Evolutionary conservation across 768 basidiomycete genomes (phyloP), one percentile per base, ranked within the genome.

Genomic region (Crucibulum laeve): DNA sequence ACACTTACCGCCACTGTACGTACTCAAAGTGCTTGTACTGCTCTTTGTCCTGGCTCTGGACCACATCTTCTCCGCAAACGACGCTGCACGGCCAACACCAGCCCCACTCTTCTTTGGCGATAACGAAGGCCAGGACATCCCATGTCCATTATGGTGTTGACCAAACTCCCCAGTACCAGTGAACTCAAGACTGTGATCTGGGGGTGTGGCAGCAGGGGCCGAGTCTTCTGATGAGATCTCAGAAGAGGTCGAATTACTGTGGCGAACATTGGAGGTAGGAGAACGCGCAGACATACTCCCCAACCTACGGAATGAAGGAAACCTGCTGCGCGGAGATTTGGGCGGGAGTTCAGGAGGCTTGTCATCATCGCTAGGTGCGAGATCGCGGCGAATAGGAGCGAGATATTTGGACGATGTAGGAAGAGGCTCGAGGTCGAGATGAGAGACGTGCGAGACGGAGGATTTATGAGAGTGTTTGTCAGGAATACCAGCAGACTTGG

Each of bases 151-250:
- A 32, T 39, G 21, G 22, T 42, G n/a, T 17, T 62, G 52, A 21
- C 58, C 64, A 24, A 63, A 67, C 40, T 68, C 67, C 19, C 54
- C 42, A 13, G 58, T 41, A 10, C 48, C 26, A 23, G 47, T 45
- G 41, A 69, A 66, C 38, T 65, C 61, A 38, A 65, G 11, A 47
- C 66, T 59, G 53, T 65, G 59, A 46, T 80, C 67, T 5, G 81
- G 73, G 22, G 84, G 84, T 15, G 80, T 83, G 4, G 70, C 62
- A n/a, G 82, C 71, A 17, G 73, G 64, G 24, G 71, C 70, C 19
- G 82, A 84, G 52, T 86, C 84, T 49, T 87, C 84, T 4, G 80
- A 83, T 0, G 83, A 86, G 43, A 81, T 60, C 50, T 79, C 77
- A 1, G 80, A 81, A 1, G 74, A 76, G 17, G 66, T 62, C 19